Base-by-base conservation (phyloP, 495 filamentous ascomycete genomes). In the Pseudevernia furfuracea region DNA sequence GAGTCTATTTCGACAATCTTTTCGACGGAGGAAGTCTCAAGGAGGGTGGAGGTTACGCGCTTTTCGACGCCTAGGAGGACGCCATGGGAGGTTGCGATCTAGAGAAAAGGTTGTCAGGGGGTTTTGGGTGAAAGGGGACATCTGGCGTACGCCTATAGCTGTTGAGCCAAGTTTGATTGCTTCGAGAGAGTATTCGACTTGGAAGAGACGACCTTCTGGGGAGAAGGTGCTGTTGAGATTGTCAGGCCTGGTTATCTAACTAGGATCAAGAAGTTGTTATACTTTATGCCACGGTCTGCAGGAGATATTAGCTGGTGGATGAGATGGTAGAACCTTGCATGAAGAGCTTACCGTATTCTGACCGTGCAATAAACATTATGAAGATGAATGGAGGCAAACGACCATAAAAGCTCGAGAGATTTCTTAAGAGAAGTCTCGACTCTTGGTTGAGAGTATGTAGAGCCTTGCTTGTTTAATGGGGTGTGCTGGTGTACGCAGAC, bases 151-250 rank as follows among this genome's bases (percentile, higher is more conserved):
- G 72, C 94, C 94, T 80, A 98, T 98, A 70, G 94, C 94, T 66
- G 94, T 98, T 62, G 89, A 94, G 71, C 94, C 94, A 71, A 97
- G 91, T 79, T 98, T 98, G 85, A 98, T 98, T 76, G 94, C 94
- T 85, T 98, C 94, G 67, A 98, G 89, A 64, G 95, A 97, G 85
- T 98, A 98, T 88, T 98, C 94, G 80, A 98, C 94, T 83, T 98
- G 94, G 86, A 98, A 98, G 76, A 98, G 89, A 80, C 94, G 94
- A 71, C 94, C 94, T 84, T 98, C 94, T 58, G 94, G 94, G 69
- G 94, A 98, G 88, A 98, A 98, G 84, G 94, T 98, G 84, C 92
- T 97, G 75, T 60, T 37, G 61, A 46, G 37, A 11, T 21, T 62
- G 46, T 67, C 34, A 68, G 59, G 70, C 55, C 58, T 30, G 21